A percentile compares a stretch with the other conserved stretches of the same genome.
Conservation (phyloP, 1,139 yeast species). For the Pneumocystis sp. region DNA sequence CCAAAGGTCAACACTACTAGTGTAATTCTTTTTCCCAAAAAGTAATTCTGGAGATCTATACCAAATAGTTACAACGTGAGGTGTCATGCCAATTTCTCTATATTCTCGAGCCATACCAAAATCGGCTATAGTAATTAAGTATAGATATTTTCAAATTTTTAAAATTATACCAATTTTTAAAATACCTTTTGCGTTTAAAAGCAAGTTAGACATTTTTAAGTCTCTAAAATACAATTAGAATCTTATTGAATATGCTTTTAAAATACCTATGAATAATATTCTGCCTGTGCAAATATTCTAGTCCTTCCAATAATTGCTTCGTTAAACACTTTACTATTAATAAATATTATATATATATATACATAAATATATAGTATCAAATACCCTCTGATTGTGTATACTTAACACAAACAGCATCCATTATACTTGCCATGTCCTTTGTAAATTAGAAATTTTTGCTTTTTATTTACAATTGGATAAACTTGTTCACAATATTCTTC, state of each 20-base stretch:
- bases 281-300: slow-evolving; percentile 46
- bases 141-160: neutral
- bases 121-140: slow-evolving; percentile 9
- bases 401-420: slow-evolving; percentile 7
- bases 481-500: slow-evolving; percentile 16
- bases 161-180: slow-evolving; percentile 32
- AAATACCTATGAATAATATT: slow-evolving; percentile 40
- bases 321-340: slow-evolving; percentile 34
- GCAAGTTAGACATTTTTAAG: slow-evolving; percentile 53
- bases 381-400: slow-evolving; percentile 11
- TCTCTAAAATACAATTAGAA: slow-evolving; percentile 28
- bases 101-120: slow-evolving; percentile 13
- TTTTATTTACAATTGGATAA: neutral
- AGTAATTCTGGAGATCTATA: slow-evolving; percentile 89
- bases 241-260: neutral
- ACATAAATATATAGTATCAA: neutral
- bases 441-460: slow-evolving; percentile 3
- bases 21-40: slow-evolving; percentile 82
- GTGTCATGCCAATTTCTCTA: neutral
- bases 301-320: slow-evolving; percentile 55
- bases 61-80: slow-evolving; percentile 82
- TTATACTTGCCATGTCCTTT: slow-evolving; percentile 12
- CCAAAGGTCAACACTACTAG: slow-evolving; percentile 81
- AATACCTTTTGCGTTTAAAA: slow-evolving; percentile 50
- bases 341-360: neutral